A percentile compares a stretch with the other conserved stretches of the same genome.
Conservation (phyloP, 345 rosid species). For the Brassica incana region DNA sequence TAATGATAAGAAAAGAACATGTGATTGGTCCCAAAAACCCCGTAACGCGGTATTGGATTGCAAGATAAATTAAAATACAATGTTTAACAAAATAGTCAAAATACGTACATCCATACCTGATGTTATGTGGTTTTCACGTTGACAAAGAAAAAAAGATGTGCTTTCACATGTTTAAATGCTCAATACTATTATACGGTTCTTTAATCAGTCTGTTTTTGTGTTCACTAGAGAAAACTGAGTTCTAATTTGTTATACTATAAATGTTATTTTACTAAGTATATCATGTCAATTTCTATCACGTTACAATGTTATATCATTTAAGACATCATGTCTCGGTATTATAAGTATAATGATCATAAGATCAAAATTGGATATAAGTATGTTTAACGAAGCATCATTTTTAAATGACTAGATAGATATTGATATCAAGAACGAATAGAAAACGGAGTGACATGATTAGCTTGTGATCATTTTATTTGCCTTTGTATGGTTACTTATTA, state of each 20-base stretch:
- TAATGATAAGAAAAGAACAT: conserved; percentile 27
- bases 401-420: not conserved
- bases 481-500: too few relatives aligned
- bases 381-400: not conserved
- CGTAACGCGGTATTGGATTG: conserved; percentile 27
- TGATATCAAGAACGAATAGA: not conserved
- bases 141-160: not conserved
- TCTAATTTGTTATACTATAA: too few relatives aligned
- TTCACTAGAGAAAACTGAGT: not conserved
- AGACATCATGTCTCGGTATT: not conserved
- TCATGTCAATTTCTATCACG: not conserved
- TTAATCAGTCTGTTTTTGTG: not conserved
- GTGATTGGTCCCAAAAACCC: conserved; percentile 32
- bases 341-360: not conserved
- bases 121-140: conserved; percentile 4
- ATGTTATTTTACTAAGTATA: not conserved
- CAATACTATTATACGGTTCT: not conserved
- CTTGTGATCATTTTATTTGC: conserved; percentile 6
- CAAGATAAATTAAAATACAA: conserved; percentile 19
- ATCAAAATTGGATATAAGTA: not conserved
- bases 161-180: not conserved
- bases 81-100: conserved; percentile 22
- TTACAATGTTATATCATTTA: not conserved
- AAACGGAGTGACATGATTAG: conserved; percentile 13
- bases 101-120: not conserved